Conservation (phyloP, 257 asterid species). For the Fraxinus cuspidata region DNA sequence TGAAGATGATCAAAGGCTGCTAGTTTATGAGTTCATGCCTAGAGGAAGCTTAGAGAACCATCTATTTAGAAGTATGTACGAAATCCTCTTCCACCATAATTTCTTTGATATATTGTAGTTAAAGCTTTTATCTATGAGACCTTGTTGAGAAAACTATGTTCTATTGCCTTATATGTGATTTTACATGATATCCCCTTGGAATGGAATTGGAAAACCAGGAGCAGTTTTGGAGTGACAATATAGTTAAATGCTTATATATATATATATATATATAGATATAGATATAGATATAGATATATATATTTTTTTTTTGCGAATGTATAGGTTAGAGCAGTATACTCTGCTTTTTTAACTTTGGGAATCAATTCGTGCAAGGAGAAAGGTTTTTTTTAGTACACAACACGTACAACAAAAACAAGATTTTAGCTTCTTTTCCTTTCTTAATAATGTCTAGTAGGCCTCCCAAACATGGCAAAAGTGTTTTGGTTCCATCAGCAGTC, state of each 20-base stretch:
- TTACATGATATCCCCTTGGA: not conserved
- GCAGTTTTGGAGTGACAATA: not conserved
- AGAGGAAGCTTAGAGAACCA: conserved; percentile 99
- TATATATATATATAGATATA: no score
- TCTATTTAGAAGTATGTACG: conserved; percentile 77
- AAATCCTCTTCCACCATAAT: conserved; percentile 21
- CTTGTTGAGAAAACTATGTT: conserved; percentile 3
- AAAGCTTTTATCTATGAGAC: conserved; percentile 6
- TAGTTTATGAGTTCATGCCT: conserved; percentile 95
- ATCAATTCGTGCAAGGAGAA: not conserved
- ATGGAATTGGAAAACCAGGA: not conserved
- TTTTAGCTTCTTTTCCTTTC: not conserved
- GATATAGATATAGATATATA: no score
- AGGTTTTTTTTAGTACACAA: no score
- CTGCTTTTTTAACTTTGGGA: not conserved
- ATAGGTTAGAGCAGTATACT: no score
- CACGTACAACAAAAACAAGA: not conserved
- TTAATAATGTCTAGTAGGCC: not conserved
- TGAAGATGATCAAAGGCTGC: conserved; percentile 95
- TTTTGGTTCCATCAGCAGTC: not conserved
- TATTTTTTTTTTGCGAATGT: no score
- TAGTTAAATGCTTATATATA: not conserved
- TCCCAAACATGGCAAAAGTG: not conserved
- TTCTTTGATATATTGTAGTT: conserved; percentile 22
- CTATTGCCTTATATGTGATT: not conserved